These are phyloP conservation scores for Tribonema minus DNA, from an alignment of 108 stramenopile species.

Conservation along the genomic window DNA sequence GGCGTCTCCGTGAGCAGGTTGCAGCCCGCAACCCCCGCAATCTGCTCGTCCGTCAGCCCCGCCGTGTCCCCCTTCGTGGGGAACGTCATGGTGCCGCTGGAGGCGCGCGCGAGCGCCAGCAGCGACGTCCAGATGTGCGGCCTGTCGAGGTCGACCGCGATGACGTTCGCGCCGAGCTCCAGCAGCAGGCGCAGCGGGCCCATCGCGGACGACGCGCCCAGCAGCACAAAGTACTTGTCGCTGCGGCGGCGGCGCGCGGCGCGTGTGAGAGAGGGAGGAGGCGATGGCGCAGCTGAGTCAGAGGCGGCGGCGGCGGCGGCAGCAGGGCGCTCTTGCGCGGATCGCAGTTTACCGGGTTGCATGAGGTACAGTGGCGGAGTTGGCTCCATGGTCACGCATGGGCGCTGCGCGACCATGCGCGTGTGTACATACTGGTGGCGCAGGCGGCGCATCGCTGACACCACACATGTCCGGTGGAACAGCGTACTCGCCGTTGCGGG, in stretches of 20 bases:
- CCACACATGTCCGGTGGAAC: no score
- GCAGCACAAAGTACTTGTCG: conserved; percentile 84
- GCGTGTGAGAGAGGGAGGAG: no score
- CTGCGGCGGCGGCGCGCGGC: no score
- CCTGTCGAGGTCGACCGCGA: conserved; percentile 90
- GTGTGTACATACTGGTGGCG: no score
- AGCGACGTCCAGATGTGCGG: conserved; percentile 81
- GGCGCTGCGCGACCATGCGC: no score
- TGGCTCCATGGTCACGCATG: no score
- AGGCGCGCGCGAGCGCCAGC: conserved; percentile 70
- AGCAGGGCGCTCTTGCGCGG: no score
- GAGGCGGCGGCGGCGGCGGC: no score
- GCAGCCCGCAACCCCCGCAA: conserved; percentile 66
- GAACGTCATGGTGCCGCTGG: conserved; percentile 84
- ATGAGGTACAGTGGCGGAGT: background rate
- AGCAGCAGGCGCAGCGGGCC: conserved; percentile 87
- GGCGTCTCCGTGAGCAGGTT: conserved; percentile 90
- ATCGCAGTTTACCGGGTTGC: no score
- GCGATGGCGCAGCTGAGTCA: no score
- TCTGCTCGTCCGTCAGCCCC: conserved; percentile 50
- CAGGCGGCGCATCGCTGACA: no score
- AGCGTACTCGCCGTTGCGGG: no score
- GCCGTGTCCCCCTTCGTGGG: conserved; percentile 70
- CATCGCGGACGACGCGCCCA: conserved; percentile 97
- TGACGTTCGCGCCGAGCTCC: conserved; percentile 86